phyloP scores from a whole-genome alignment of 768 basidiomycete genomes.

The Pholiota conissans region DNA sequence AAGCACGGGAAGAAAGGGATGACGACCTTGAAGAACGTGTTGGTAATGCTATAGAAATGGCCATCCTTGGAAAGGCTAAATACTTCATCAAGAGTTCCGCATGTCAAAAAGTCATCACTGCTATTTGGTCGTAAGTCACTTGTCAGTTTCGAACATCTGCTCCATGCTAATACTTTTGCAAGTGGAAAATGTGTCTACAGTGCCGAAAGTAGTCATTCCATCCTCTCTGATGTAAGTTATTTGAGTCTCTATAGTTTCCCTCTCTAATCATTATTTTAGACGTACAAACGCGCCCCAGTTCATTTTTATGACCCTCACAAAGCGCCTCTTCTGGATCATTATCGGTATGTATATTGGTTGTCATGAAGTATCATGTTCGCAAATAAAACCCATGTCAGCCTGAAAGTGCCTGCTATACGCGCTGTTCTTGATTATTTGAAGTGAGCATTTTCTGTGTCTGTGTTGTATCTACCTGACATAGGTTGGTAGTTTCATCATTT shows the following conservation, averaged over 20 bases:
- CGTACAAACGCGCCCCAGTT: conserved; percentile 89
- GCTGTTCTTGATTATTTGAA: conserved; percentile 88
- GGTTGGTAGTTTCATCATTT: conserved; percentile 63
- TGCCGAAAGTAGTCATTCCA: conserved; percentile 82
- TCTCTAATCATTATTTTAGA: conserved; percentile 43
- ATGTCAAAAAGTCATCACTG: conserved; percentile 88
- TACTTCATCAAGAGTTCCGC: conserved; percentile 87
- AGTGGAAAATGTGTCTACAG: conserved; percentile 92
- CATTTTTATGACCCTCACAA: conserved; percentile 95
- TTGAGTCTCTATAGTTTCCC: background rate
- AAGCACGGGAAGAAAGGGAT: conserved; percentile 63
- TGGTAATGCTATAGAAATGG: conserved; percentile 92
- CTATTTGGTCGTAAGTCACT: conserved; percentile 67
- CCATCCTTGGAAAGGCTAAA: conserved; percentile 85
- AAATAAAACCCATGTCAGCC: conserved; percentile 36
- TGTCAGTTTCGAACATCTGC: background rate
- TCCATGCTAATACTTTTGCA: conserved; percentile 11
- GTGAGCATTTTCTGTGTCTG: conserved; percentile 36
- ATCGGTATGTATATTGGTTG: conserved; percentile 55
- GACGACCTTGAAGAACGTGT: conserved; percentile 76
- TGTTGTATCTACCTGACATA: conserved; percentile 9
- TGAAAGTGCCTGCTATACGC: conserved; percentile 92
- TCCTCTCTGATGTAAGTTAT: conserved; percentile 79
- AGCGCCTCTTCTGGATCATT: conserved; percentile 93
- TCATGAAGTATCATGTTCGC: background rate